These are phyloP conservation scores for Globisporangium radiosum DNA, from an alignment of 352 stramenopile genomes.

Conservation along the genomic window DNA sequence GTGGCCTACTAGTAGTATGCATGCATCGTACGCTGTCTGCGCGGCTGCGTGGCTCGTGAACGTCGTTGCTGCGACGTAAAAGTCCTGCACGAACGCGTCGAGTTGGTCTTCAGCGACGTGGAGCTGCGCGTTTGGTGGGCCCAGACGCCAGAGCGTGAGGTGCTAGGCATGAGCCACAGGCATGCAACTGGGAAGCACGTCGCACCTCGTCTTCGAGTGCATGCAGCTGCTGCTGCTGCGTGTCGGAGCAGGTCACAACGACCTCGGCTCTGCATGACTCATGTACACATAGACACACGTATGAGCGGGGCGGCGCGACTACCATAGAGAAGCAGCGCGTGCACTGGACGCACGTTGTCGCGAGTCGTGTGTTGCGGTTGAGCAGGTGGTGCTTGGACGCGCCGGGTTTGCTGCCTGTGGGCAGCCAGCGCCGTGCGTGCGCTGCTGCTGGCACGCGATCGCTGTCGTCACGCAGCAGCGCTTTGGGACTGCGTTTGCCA, in stretches of 20 bases:
- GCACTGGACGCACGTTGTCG: no score
- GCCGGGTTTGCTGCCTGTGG: conserved; percentile 36
- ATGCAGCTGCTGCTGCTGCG: conserved; percentile 22
- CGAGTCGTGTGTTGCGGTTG: neutral
- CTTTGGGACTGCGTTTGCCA: conserved; percentile 13
- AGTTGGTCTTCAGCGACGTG: neutral
- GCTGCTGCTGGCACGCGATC: neutral
- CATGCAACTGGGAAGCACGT: no score
- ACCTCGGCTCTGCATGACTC: conserved; percentile 18
- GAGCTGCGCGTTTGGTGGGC: neutral
- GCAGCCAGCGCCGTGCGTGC: conserved; percentile 29
- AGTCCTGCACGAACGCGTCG: conserved; percentile 39
- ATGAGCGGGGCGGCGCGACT: no score
- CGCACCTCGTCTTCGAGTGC: conserved; percentile 33
- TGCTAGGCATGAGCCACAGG: no score
- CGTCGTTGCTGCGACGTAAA: conserved; percentile 46
- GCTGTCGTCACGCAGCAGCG: conserved; percentile 23
- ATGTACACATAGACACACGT: no score
- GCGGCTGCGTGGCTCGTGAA: conserved; percentile 33
- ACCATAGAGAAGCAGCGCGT: no score
- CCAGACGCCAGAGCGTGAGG: no score
- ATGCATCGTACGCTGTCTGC: conserved; percentile 31
- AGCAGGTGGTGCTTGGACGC: conserved; percentile 54
- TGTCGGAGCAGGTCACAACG: conserved; percentile 27
- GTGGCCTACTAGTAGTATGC: no score